Evolutionary conservation across 345 rosid genomes (phyloP), one percentile per base, ranked within the genome.

Genomic region (Psidium friedrichsthalianum): DNA sequence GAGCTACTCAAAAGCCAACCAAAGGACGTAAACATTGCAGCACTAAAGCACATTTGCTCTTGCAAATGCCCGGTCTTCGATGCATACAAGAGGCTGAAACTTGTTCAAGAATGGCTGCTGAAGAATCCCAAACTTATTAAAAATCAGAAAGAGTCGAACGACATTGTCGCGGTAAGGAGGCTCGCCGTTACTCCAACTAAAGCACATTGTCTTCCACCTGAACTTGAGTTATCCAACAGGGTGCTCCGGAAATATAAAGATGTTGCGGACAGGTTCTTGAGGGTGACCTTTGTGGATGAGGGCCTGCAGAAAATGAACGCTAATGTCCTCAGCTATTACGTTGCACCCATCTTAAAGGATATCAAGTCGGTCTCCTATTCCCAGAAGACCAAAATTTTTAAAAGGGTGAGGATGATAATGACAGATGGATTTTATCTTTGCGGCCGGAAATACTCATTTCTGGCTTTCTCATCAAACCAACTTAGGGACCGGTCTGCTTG

Each of bases 151-250:
- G 87, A 87, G 89, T 86, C 87, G 82, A 94, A 90, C 82, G 94
- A 94, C 87, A 86, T 93, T 85, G 88, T 90, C 51, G 96, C 93
- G 88, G 90, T 97, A 80, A 91, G 95, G 91, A 92, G 98, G 93
- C 80, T 97, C 89, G 92, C 88, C 44, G 90, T 97, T 74, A 95
- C 98, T 78, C 99, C 99, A 56, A 94, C 96, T 25, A 94, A 87
- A 93, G 98, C 96, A 24, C 93, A 97, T 88, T 94, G 99, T 91
- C 94, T 94, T 85, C 98, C 94, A 82, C 97, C 98, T n/a, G 98
- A 94, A 89, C 93, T 90, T 84, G 98, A 95, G 87, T 97, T 97
- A 82, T 97, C 98, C 87, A 97, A 97, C 86, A 93, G 98, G 90
- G 96, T 95, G 74, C 91, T 96, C 74, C 90, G 96, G 91, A 90